Base-by-base conservation (phyloP, 345 rosid species). In the Aquilaria yunnanensis region DNA sequence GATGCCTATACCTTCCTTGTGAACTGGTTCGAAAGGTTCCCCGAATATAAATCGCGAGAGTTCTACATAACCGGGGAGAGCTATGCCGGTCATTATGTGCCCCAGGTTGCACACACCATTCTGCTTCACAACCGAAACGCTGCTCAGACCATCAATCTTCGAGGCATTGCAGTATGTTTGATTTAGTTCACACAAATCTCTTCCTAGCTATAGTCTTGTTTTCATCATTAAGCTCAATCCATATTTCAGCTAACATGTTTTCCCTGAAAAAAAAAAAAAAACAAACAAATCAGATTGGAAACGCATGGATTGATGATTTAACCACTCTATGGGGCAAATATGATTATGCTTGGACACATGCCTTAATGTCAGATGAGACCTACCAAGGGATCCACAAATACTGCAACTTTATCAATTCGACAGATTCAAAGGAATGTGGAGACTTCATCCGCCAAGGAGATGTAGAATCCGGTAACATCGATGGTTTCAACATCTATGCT, bases 261-360 rank as follows among this genome's bases (percentile, higher is more conserved):
- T 2, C 3, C 1, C n/a, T 50, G 16, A 54, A 61, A 29, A 62
- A 41, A 50, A 10, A 56, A 51, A 50, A 12, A 32, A 12, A 4
- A 14, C 60, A 54, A 47, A 47, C 3, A 6, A 13, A 32, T 63
- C 79, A 84, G 86, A 76, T 78, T n/a, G 85, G 83, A 10, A 83
- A 83, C 67, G 83, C 82, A 10, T 80, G 60, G 70, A 54, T 81
- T 32, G 84, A 84, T 51, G 69, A 62, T 3, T n/a, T 0, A 9
- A 59, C 62, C 2, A 33, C 59, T 13, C 6, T 0, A 10, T 69
- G 51, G 61, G 86, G 89, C 14, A 46, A 43, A 2, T 72, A 47
- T 46, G 78, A 84, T n/a, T 84, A 68, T 34, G 62, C 47, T 50
- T 77, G 89, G 89, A 69, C 76, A 3, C 89, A 79, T 58, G 82